phyloP scores from a whole-genome alignment of 2,329 filamentous ascomycete species.

The Hymenoscyphus occultus region DNA sequence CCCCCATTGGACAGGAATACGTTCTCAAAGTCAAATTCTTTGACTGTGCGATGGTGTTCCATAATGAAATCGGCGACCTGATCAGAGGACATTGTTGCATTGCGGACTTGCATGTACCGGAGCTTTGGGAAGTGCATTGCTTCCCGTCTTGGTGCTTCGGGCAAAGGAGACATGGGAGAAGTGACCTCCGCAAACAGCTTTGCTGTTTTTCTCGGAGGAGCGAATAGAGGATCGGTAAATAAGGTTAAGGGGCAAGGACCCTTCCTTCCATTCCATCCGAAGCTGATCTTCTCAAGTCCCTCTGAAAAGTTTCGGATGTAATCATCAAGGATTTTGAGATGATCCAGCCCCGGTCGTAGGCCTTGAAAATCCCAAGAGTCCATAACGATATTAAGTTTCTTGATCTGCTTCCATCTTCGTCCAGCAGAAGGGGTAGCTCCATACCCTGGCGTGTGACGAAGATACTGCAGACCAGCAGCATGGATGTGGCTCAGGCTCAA shows the following conservation, averaged over 20 bases:
- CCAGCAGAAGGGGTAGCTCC: constrained; percentile 70
- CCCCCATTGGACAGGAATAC: constrained; percentile 65
- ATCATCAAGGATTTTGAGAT: constrained; percentile 75
- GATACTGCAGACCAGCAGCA: constrained; percentile 70
- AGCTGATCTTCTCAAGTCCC: constrained; percentile 66
- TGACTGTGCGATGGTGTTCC: constrained; percentile 63
- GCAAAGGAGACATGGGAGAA: constrained; percentile 61
- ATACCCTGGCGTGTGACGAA: constrained; percentile 71
- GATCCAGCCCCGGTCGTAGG: constrained; percentile 60
- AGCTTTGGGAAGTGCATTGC: constrained; percentile 66
- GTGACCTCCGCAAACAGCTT: constrained; percentile 66
- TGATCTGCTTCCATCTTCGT: constrained; percentile 75
- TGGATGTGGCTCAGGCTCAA: constrained; percentile 74
- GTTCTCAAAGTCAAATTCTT: constrained; percentile 78
- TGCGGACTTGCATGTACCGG: constrained; percentile 67
- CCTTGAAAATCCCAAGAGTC: constrained; percentile 65
- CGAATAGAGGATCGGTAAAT: constrained; percentile 62
- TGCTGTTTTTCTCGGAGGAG: constrained; percentile 49
- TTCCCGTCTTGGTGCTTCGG: constrained; percentile 49
- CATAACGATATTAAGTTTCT: constrained; percentile 68
- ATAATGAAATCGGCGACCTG: constrained; percentile 70
- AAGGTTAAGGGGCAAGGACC: constrained; percentile 73
- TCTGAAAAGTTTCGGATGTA: constrained; percentile 71
- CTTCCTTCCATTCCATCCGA: constrained; percentile 71
- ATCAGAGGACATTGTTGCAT: constrained; percentile 65